Evolutionary conservation across 2,329 filamentous ascomycete genomes (phyloP).

Genomic region (Eutypa lata): DNA sequence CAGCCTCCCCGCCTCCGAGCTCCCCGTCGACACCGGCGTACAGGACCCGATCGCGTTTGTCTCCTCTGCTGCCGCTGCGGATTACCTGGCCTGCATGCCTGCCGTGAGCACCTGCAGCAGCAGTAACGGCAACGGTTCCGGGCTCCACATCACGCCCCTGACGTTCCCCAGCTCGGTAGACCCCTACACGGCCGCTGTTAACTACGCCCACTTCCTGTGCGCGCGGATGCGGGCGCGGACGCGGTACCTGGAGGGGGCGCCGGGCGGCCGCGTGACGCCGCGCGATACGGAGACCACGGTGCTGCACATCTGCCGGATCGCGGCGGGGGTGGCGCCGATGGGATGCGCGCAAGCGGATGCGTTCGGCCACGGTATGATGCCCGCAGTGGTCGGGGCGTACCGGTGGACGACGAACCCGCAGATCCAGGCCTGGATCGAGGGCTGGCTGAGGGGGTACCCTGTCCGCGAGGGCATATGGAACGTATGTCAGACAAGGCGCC

Average conservation of each 20-base stretch:
- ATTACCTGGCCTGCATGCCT: background rate
- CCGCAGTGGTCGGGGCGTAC: constrained; percentile 1
- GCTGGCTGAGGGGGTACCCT: background rate
- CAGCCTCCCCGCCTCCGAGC: constrained; percentile 1
- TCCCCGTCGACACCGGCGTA: constrained; percentile 2
- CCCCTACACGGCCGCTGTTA: background rate
- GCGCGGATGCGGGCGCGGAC: constrained; percentile 1
- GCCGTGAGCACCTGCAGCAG: no score
- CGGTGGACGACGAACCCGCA: background rate
- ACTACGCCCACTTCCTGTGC: constrained; percentile 2
- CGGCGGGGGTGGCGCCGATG: background rate
- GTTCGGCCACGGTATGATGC: constrained; percentile 1
- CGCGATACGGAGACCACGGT: constrained; percentile 1
- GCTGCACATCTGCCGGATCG: constrained; percentile 2
- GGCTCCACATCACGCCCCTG: background rate
- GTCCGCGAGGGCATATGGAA: constrained; percentile 2
- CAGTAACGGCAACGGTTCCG: no score
- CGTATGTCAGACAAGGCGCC: background rate
- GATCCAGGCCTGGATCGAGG: background rate
- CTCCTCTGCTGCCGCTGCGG: background rate
- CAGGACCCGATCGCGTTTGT: constrained; percentile 6
- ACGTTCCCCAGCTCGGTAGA: background rate
- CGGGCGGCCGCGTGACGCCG: background rate
- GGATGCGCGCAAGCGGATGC: constrained; percentile 1
- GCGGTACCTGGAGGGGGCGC: background rate